phyloP scores from a whole-genome alignment of 495 filamentous ascomycete species.

The Aspergillus olivimuriae region DNA sequence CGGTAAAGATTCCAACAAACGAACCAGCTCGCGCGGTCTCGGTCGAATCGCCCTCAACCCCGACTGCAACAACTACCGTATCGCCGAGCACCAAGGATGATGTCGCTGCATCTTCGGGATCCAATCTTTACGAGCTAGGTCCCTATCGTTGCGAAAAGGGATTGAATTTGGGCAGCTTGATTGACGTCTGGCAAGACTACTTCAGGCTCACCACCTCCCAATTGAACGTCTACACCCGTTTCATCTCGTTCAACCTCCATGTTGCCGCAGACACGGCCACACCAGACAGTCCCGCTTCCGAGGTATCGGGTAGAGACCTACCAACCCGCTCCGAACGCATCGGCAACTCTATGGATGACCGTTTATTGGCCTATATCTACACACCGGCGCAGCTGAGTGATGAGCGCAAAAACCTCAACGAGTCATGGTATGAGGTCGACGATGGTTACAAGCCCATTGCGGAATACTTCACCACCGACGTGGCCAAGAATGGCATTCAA shows the following conservation, averaged over 20 bases:
- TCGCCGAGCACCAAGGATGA: constrained; percentile 22
- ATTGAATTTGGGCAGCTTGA: constrained; percentile 41
- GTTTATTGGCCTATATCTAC: constrained; percentile 47
- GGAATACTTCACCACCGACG: constrained; percentile 45
- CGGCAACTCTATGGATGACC: constrained; percentile 28
- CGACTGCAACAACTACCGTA: constrained; percentile 21
- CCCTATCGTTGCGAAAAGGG: constrained; percentile 48
- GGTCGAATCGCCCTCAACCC: constrained; percentile 13
- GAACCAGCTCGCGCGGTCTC: constrained; percentile 21
- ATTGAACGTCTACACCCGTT: constrained; percentile 38
- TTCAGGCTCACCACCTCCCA: constrained; percentile 40
- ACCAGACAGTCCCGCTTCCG: constrained; percentile 32
- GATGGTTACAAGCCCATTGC: constrained; percentile 39
- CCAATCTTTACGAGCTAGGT: constrained; percentile 45
- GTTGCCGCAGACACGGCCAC: constrained; percentile 38
- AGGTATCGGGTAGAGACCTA: constrained; percentile 25
- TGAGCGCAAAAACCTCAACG: constrained; percentile 51
- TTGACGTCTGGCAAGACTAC: constrained; percentile 42
- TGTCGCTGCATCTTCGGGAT: constrained; percentile 23
- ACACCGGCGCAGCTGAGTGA: constrained; percentile 38
- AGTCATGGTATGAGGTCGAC: constrained; percentile 49
- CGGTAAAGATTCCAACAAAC: constrained; percentile 33
- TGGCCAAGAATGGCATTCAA: constrained; percentile 26
- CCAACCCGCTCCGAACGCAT: constrained; percentile 28
- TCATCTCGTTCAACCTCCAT: constrained; percentile 54